These are phyloP conservation scores for Elasticomyces elasticus DNA, from an alignment of 495 filamentous ascomycete species.

Conservation along the genomic window DNA sequence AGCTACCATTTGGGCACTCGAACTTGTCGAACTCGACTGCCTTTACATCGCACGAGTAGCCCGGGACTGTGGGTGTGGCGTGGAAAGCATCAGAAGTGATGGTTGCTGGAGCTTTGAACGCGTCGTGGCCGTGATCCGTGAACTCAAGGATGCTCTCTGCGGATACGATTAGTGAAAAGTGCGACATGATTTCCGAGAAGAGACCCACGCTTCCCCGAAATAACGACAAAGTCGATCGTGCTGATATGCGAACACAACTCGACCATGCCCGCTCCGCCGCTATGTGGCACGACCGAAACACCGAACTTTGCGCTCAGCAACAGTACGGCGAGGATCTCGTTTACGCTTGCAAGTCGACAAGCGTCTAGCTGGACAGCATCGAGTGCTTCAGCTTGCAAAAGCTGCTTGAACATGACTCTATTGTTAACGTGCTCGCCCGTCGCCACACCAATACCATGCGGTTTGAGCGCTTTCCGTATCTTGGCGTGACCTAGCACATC, in stretches of 20 bases:
- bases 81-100: slow-evolving; percentile 79
- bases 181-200: background rate
- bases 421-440: slow-evolving; percentile 96
- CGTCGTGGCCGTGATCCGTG: slow-evolving; percentile 85
- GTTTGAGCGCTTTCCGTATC: slow-evolving; percentile 63
- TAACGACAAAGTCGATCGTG: slow-evolving; percentile 86
- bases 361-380: slow-evolving; percentile 85
- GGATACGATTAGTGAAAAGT: background rate
- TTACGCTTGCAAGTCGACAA: slow-evolving; percentile 78
- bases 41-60: slow-evolving; percentile 90
- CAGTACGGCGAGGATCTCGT: slow-evolving; percentile 82
- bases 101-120: slow-evolving; percentile 68
- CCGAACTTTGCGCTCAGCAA: slow-evolving; percentile 76
- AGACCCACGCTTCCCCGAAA: slow-evolving; percentile 52
- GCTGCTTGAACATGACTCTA: slow-evolving; percentile 84
- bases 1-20: slow-evolving; percentile 47
- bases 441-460: slow-evolving; percentile 71
- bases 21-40: slow-evolving; percentile 68
- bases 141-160: slow-evolving; percentile 66
- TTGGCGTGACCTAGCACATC: slow-evolving; percentile 81
- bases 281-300: slow-evolving; percentile 77
- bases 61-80: slow-evolving; percentile 67
- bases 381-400: slow-evolving; percentile 64
- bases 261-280: slow-evolving; percentile 75
- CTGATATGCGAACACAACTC: slow-evolving; percentile 87